Evolutionary conservation across 108 stramenopile species (phyloP), one percentile per base, ranked within the genome.

Genomic region (Pinguiococcus pyrenoidosus): DNA sequence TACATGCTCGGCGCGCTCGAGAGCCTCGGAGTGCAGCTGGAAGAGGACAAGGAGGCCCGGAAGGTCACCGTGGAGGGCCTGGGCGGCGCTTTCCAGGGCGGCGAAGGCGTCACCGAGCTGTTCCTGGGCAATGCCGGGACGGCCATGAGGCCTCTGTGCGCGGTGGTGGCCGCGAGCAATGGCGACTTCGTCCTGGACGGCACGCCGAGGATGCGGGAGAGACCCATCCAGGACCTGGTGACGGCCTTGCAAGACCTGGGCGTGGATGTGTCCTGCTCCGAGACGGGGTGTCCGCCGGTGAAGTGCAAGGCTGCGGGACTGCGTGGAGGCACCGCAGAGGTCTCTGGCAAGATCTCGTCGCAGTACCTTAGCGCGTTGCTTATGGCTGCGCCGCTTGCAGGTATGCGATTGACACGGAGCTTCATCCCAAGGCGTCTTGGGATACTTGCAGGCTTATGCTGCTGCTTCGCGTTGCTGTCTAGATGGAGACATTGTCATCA

Each of bases 341-440:
- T 96, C 51, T 80, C 82, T 44, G 93, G 93, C 27, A 87, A 92
- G 62, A 96, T 92, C 81, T 90, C 87, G n/a, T 81, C 79, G 12
- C 93, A 92, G 57, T 92, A 90, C 64, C 76, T 96, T 2, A 85
- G 84, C 4, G 86, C 87, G 0, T 56, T 92, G 4, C 84, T 96
- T 53, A 92, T 92, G 89, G 85, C 90, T 5, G 59, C 88, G 1
- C 93, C 93, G 12, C 46, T 87, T 5, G 69, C 42, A n/a, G n/a
- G n/a, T n/a, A n/a, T n/a, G 69, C 75, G 37, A 81, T 72, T 8
- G 81, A 79, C 54, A n/a, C n/a, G n/a, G n/a, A n/a, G n/a, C n/a
- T n/a, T n/a, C n/a, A n/a, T n/a, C n/a, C n/a, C n/a, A n/a, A n/a
- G n/a, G n/a, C n/a, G n/a, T n/a, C n/a, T n/a, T n/a, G n/a, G n/a